A percentile compares a stretch with the other conserved stretches of the same genome.
phyloP scores from a whole-genome alignment of 2,329 filamentous ascomycete genomes.

The Penicillium carneum region DNA sequence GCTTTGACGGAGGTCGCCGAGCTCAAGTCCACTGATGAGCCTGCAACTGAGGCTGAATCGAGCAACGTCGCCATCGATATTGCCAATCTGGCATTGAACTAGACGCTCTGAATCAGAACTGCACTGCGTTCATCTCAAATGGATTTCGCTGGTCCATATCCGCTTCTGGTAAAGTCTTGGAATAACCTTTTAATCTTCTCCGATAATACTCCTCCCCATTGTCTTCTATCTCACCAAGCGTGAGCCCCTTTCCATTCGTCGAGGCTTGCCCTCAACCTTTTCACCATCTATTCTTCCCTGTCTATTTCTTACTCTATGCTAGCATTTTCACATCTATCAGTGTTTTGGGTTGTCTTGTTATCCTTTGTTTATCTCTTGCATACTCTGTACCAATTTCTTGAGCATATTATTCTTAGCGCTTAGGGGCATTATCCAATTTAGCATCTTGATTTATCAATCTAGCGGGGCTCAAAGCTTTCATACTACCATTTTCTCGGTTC shows the following conservation, averaged over 20 bases:
- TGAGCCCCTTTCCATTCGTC: conserved; percentile 1
- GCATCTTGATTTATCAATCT: conserved; percentile 22
- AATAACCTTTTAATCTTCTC: conserved; percentile 20
- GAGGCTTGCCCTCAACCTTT: conserved; percentile 12
- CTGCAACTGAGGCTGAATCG: conserved; percentile 25
- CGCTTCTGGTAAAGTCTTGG: conserved; percentile 19
- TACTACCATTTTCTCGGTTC: not conserved
- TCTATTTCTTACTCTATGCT: conserved; percentile 4
- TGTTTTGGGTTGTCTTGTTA: conserved; percentile 12
- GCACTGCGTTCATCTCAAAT: not conserved
- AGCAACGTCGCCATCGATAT: conserved; percentile 39
- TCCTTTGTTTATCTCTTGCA: conserved; percentile 16
- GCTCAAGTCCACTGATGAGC: conserved; percentile 3
- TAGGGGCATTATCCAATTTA: conserved; percentile 21
- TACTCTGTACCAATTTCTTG: conserved; percentile 19
- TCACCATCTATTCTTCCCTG: not conserved
- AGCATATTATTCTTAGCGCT: conserved; percentile 24
- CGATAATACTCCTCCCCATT: conserved; percentile 27
- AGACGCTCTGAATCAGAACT: conserved; percentile 10
- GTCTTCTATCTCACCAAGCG: conserved; percentile 8
- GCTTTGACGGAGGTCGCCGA: conserved; percentile 6
- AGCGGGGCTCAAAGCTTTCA: conserved; percentile 11
- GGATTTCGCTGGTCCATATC: conserved; percentile 2
- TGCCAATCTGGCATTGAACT: conserved; percentile 37
- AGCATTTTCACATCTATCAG: conserved; percentile 9